Evolutionary conservation across 371 early-diverging fungal species (phyloP).

Genomic region (Apophysomyces sp.): DNA sequence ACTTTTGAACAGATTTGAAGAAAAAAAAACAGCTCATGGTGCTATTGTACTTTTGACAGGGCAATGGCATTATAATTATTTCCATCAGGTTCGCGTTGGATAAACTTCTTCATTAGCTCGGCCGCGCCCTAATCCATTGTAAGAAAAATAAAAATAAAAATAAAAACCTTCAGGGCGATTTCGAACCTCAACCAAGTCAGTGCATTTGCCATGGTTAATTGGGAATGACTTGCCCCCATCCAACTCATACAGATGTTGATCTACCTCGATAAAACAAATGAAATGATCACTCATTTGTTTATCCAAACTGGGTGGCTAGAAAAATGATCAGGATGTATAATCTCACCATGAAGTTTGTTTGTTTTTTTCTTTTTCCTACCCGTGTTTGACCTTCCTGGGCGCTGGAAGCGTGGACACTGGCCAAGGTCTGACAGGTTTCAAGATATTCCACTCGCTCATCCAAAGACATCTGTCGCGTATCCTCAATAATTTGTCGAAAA

Average conservation of each 20-base stretch:
- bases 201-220: slow-evolving; percentile 73
- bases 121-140: slow-evolving; percentile 67
- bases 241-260: slow-evolving; percentile 76
- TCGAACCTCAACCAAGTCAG: slow-evolving; percentile 54
- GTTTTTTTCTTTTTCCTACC: slow-evolving; percentile 12
- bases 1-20: slow-evolving; percentile 41
- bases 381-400: slow-evolving; percentile 75
- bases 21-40: not conserved
- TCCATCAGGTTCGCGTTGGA: slow-evolving; percentile 64
- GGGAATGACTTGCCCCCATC: slow-evolving; percentile 81
- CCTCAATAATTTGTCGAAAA: slow-evolving; percentile 54
- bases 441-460: slow-evolving; percentile 66
- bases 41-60: slow-evolving; percentile 19
- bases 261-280: slow-evolving; percentile 69
- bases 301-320: slow-evolving; percentile 61
- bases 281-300: slow-evolving; percentile 79
- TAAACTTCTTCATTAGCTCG: slow-evolving; percentile 62
- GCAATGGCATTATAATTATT: slow-evolving; percentile 67
- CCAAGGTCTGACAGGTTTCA: slow-evolving; percentile 53
- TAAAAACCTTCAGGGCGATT: not conserved
- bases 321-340: too few species aligned
- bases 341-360: too few species aligned
- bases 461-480: slow-evolving; percentile 55
- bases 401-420: slow-evolving; percentile 47
- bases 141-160: not conserved